Evolutionary conservation across 1,284 basidiomycete genomes (phyloP).

Genomic region (Heterobasidion irregulare): DNA sequence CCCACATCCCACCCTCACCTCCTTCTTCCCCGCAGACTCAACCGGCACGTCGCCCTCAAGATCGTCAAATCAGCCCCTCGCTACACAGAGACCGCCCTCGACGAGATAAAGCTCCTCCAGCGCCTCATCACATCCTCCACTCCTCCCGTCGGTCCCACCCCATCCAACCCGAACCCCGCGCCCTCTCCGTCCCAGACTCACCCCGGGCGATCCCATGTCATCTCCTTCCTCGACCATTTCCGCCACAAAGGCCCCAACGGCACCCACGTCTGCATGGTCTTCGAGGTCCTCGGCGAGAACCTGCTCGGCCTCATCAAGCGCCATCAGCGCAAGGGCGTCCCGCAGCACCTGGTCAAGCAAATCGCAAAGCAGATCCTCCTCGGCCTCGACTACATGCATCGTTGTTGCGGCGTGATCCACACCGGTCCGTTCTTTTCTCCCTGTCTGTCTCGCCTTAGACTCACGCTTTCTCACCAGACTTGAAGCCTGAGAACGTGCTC

Average conservation of each 20-base stretch:
- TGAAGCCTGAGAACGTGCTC: slow-evolving; percentile 98
- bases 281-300: slow-evolving; percentile 98
- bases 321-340: slow-evolving; percentile 91
- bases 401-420: slow-evolving; percentile 92
- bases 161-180: slow-evolving; percentile 47
- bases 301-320: slow-evolving; percentile 96
- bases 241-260: slow-evolving; percentile 95
- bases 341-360: slow-evolving; percentile 90
- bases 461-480: slow-evolving; percentile 38
- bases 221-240: slow-evolving; percentile 96
- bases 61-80: slow-evolving; percentile 97
- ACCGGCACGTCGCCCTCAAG: slow-evolving; percentile 96
- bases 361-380: slow-evolving; percentile 96
- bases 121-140: slow-evolving; percentile 87
- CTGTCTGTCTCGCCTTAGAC: slow-evolving; percentile 6
- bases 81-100: slow-evolving; percentile 96
- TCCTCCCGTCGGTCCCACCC: slow-evolving; percentile 46
- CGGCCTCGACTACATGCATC: slow-evolving; percentile 96
- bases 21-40: slow-evolving; percentile 47
- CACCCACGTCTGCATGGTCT: slow-evolving; percentile 98
- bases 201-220: slow-evolving; percentile 78
- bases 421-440: slow-evolving; percentile 44
- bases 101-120: slow-evolving; percentile 98
- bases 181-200: slow-evolving; percentile 64
- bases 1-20: background rate